Percentiles rank a stretch among this genome's conserved stretches.
Conservation (phyloP, 2,329 filamentous ascomycete genomes). For the Fusarium sulawesiense region DNA sequence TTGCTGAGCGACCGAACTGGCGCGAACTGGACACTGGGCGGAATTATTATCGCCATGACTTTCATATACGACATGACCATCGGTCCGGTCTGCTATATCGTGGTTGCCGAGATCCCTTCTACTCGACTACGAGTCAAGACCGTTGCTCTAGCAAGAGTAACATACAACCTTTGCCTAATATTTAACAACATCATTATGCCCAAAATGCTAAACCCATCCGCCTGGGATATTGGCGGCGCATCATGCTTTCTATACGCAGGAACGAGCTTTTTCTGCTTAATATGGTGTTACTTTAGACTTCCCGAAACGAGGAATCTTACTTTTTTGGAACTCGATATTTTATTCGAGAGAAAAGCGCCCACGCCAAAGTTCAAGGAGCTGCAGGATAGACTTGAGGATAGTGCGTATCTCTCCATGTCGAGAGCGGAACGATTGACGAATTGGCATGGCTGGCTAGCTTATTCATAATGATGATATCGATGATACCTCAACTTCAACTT, state of each 20-base stretch:
- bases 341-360: constrained; percentile 45
- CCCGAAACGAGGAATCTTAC: constrained; percentile 47
- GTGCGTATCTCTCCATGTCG: constrained; percentile 36
- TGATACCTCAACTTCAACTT: background rate
- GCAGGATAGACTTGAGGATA: constrained; percentile 38
- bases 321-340: constrained; percentile 45
- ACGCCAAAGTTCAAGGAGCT: constrained; percentile 49
- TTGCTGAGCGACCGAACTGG: constrained; percentile 42
- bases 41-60: constrained; percentile 56
- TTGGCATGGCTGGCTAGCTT: constrained; percentile 44
- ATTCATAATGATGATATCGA: constrained; percentile 31
- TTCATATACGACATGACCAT: constrained; percentile 50
- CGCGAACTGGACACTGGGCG: constrained; percentile 52
- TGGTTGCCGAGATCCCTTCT: constrained; percentile 54
- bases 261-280: constrained; percentile 36
- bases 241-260: constrained; percentile 42
- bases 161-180: constrained; percentile 41
- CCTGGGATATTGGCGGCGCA: constrained; percentile 45
- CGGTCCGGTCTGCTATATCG: constrained; percentile 48
- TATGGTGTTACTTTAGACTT: constrained; percentile 46
- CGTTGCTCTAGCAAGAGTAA: constrained; percentile 52
- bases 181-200: constrained; percentile 47
- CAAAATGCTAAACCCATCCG: constrained; percentile 46
- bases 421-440: constrained; percentile 36
- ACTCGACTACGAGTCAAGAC: constrained; percentile 55